Percentiles rank a stretch among this genome's conserved stretches.
These are phyloP conservation scores for Phytophthora quininea DNA, from an alignment of 352 stramenopile species.

Conservation along the genomic window DNA sequence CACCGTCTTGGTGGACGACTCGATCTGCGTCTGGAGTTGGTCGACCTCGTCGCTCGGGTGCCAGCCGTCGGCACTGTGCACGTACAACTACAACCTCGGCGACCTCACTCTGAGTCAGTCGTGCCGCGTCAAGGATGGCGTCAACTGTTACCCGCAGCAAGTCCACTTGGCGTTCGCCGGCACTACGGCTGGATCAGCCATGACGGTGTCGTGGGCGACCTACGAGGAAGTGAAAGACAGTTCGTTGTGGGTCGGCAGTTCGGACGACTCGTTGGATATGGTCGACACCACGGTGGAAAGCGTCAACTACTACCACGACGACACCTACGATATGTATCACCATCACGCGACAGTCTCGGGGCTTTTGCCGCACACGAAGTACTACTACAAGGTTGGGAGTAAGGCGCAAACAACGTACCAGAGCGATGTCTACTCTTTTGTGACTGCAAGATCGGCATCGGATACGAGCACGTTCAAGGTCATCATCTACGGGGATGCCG, in stretches of 20 bases:
- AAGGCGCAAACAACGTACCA: constrained; percentile 25
- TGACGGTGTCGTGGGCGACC: constrained; percentile 48
- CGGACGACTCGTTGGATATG: constrained; percentile 6
- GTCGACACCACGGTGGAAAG: constrained; percentile 9
- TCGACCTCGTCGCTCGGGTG: constrained; percentile 20
- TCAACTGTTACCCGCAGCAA: constrained; percentile 50
- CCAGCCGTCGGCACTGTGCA: constrained; percentile 22
- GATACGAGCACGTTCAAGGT: constrained; percentile 42
- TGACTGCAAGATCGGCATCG: constrained; percentile 16
- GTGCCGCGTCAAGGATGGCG: constrained; percentile 34
- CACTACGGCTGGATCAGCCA: constrained; percentile 25
- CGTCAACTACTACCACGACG: constrained; percentile 37
- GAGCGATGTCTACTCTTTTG: constrained; percentile 25
- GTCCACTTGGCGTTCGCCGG: constrained; percentile 46
- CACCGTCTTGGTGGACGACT: constrained; percentile 29
- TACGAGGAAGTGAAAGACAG: constrained; percentile 24
- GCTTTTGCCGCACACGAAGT: constrained; percentile 36
- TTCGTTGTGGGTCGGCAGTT: constrained; percentile 36
- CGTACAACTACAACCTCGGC: constrained; percentile 32
- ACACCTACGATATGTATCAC: constrained; percentile 44
- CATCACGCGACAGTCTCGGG: constrained; percentile 46
- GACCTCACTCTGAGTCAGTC: constrained; percentile 40
- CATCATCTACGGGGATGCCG: constrained; percentile 53
- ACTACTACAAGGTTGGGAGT: constrained; percentile 33
- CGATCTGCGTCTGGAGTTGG: constrained; percentile 29